These are phyloP conservation scores for Monascus ruber DNA, from an alignment of 2,329 filamentous ascomycete species.

Conservation along the genomic window DNA sequence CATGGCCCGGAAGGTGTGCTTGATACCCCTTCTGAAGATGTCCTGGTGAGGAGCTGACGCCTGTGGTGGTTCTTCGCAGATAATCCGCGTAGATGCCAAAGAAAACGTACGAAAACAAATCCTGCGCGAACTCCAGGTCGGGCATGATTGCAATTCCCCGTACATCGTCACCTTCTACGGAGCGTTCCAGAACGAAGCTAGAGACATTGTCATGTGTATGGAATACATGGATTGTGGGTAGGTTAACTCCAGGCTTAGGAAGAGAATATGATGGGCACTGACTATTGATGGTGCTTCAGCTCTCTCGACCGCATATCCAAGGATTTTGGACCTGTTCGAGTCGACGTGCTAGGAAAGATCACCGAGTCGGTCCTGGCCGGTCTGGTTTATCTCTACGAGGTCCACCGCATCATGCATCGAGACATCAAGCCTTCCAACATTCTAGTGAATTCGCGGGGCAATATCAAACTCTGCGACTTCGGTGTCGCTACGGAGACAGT, in stretches of 20 bases:
- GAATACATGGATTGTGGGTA: conserved; percentile 99
- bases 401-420: conserved; percentile 96
- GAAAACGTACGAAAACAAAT: conserved; percentile 95
- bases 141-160: conserved; percentile 93
- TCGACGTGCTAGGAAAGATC: conserved; percentile 95
- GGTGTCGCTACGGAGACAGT: conserved; percentile 96
- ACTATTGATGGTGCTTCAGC: conserved; percentile 36
- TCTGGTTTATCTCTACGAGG: conserved; percentile 86
- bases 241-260: conserved; percentile 25
- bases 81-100: conserved; percentile 97
- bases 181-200: conserved; percentile 89
- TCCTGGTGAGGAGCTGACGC: background rate
- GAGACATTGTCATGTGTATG: conserved; percentile 99
- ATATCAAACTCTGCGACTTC: conserved; percentile 97
- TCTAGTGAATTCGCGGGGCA: conserved; percentile 82
- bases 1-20: conserved; percentile 87
- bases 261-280: conserved; percentile 3
- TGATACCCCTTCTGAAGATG: background rate
- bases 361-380: conserved; percentile 90
- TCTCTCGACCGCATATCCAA: conserved; percentile 88
- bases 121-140: conserved; percentile 91
- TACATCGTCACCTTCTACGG: conserved; percentile 98
- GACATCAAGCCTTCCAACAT: conserved; percentile 99
- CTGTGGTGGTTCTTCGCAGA: conserved; percentile 38
- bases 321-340: conserved; percentile 86